phyloP scores from a whole-genome alignment of 2,329 filamentous ascomycete species.

The Fusarium miscanthi region DNA sequence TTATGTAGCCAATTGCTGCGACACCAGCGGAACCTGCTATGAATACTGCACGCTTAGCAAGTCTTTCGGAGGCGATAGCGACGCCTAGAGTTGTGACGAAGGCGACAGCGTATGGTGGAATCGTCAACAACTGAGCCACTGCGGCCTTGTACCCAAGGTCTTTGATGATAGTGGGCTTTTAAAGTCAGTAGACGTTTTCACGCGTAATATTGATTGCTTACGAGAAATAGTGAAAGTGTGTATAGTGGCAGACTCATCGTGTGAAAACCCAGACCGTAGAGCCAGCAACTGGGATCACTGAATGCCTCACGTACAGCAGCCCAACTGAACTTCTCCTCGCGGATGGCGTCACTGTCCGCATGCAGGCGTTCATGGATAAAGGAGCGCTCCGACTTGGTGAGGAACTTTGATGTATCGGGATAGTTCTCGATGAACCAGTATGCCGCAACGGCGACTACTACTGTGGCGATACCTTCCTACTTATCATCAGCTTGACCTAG shows the following conservation, averaged over 20 bases:
- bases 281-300: constrained; percentile 76
- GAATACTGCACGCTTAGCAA: constrained; percentile 69
- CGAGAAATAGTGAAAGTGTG: constrained; percentile 65
- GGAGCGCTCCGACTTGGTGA: constrained; percentile 64
- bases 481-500: not conserved
- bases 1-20: constrained; percentile 71
- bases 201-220: constrained; percentile 42
- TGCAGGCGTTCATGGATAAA: constrained; percentile 72
- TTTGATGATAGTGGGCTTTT: constrained; percentile 62
- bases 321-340: constrained; percentile 77
- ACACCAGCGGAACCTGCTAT: constrained; percentile 68
- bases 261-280: constrained; percentile 78
- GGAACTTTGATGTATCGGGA: constrained; percentile 67
- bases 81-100: constrained; percentile 68
- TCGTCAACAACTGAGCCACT: constrained; percentile 67
- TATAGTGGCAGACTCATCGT: constrained; percentile 75
- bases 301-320: constrained; percentile 70
- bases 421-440: constrained; percentile 76
- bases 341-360: constrained; percentile 75
- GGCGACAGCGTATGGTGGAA: constrained; percentile 73
- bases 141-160: constrained; percentile 65
- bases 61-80: constrained; percentile 70
- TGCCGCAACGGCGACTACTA: constrained; percentile 60
- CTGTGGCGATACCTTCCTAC: constrained; percentile 66
- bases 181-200: fast-evolving